Percentiles rank a stretch among this genome's conserved stretches.
Conservation (phyloP, 345 rosid genomes). For the Xanthoceras sorbifolium region DNA sequence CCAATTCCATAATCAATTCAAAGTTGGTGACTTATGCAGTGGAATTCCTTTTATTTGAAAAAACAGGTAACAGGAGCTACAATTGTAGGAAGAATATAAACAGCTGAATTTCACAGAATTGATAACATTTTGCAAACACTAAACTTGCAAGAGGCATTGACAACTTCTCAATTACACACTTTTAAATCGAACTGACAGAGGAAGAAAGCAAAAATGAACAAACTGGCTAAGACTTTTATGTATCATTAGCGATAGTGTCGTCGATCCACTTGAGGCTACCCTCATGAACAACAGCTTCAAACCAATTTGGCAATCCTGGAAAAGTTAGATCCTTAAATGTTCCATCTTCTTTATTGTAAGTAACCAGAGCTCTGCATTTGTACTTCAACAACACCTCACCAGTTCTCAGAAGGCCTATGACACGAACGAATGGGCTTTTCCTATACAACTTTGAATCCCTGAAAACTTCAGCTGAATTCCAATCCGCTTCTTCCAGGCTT, state of each 20-base stretch:
- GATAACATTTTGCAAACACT: no score
- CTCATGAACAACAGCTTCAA: constrained; percentile 19
- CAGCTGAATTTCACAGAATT: no score
- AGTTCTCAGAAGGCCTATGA: constrained; percentile 16
- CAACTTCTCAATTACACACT: no score
- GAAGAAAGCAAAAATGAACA: no score
- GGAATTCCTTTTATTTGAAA: no score
- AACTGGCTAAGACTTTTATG: neutral
- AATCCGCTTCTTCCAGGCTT: neutral
- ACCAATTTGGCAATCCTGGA: constrained; percentile 32
- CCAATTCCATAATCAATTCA: no score
- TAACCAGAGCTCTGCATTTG: constrained; percentile 21
- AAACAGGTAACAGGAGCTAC: no score
- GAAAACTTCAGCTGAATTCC: neutral
- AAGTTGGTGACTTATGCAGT: no score
- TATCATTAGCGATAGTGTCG: neutral
- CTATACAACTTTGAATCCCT: neutral
- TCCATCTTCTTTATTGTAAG: constrained; percentile 18
- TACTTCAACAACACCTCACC: constrained; percentile 33
- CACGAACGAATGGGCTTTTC: neutral
- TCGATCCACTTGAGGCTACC: constrained; percentile 21
- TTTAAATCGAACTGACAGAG: no score
- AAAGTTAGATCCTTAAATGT: constrained; percentile 22
- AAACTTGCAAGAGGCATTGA: no score
- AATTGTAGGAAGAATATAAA: no score